Base-by-base conservation (phyloP, 2,329 filamentous ascomycete species). In the Colletotrichum eremochloae region DNA sequence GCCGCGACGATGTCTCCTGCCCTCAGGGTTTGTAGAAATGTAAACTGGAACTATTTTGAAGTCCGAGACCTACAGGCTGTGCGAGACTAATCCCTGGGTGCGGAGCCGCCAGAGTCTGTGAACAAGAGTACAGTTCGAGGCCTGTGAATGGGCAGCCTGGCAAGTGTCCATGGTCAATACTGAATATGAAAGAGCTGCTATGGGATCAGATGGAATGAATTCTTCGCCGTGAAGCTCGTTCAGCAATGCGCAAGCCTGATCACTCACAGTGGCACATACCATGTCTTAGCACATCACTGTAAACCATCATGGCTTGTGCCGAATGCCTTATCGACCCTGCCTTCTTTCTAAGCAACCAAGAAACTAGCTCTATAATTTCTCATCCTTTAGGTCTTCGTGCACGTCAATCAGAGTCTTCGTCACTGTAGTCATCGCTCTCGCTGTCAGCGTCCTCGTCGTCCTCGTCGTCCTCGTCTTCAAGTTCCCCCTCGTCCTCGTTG, bases 401-500 rank as follows among this genome's bases (percentile, higher is more conserved):
- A 29, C 20, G 29, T 73, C 52, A 67, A 68, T 69, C 66, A 33
- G 62, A 69, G 2, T 83, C 83, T 1, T 81, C 81, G 1, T 83
- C 83, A 3, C 75, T 77, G 36, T 82, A 81, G 3, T 82, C 80
- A 1, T 83, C 83, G n/a, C 82, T 83, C 0, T 82, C 83, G 33
- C 82, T 83, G 0, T 89, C 87, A 0, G 84, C 84, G 0, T 86
- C 85, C 0, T 85, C 86, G 1, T 88, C 86, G 83, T 91, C 90
- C 0, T 91, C 91, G 0, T 91, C 91, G 0, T 88, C 87, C 0
- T 89, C 88, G 1, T 63, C 67, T 0, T 87, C 86, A 0, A 87
- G 86, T 0, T 89, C 89, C 2, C 90, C 90, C 5, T 90, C 89
- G 0, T 87, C 90, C 3, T 87, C 88, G 2, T 85, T 88, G 2